Conservation (phyloP, 164 flowering plant species). For the Magnolia changhungtana region DNA sequence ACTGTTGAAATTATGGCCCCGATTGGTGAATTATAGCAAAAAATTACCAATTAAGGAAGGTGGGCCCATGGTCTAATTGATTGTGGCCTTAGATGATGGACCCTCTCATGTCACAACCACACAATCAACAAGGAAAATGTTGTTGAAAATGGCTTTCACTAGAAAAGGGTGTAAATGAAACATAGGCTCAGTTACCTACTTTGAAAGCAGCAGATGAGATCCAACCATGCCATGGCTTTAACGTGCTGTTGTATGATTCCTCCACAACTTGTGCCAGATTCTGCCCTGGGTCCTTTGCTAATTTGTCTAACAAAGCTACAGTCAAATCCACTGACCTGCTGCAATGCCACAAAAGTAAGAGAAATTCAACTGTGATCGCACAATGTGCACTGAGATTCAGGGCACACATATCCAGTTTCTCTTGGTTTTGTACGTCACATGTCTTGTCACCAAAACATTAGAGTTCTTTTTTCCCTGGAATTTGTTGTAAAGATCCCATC, state of each 20-base stretch:
- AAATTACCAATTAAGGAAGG: too few species aligned
- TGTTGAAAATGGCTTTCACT: not conserved
- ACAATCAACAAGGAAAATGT: not conserved
- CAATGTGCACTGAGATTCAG: not conserved
- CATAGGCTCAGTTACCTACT: conserved; percentile 28
- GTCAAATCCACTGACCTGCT: conserved; percentile 71
- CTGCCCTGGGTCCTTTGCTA: conserved; percentile 41
- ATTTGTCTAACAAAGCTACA: conserved; percentile 42
- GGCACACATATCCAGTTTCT: too few species aligned
- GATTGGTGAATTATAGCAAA: too few species aligned
- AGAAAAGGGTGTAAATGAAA: not conserved
- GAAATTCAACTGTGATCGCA: not conserved
- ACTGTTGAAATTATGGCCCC: too few species aligned
- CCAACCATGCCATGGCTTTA: conserved; percentile 97
- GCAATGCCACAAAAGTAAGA: not conserved
- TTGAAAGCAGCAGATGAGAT: conserved; percentile 78
- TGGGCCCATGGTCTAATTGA: too few species aligned
- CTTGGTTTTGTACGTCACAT: too few species aligned
- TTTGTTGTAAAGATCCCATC: too few species aligned
- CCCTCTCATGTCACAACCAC: not conserved
- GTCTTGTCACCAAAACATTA: too few species aligned
- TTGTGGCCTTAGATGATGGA: not conserved
- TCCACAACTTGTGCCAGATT: conserved; percentile 63
- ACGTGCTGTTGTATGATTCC: conserved; percentile 55
- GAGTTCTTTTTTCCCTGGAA: too few species aligned